Conservation (phyloP, 2,329 filamentous ascomycete genomes). For the Bipolaris gigantea region DNA sequence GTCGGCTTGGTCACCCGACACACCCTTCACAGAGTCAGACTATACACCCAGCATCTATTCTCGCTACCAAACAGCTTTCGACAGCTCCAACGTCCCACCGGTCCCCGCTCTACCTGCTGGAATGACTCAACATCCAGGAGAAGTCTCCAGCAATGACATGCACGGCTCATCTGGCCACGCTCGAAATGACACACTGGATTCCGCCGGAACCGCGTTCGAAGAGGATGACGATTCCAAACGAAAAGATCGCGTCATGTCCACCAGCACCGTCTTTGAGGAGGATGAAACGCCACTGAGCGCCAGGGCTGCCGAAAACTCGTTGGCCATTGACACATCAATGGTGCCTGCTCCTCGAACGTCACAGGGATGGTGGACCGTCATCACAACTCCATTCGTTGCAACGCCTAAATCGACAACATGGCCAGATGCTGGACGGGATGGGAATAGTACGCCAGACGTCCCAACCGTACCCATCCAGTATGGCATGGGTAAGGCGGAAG, state of each 20-base stretch:
- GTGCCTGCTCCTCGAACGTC: constrained; percentile 61
- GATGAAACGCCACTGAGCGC: constrained; percentile 53
- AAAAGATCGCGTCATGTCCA: constrained; percentile 53
- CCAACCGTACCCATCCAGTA: constrained; percentile 38
- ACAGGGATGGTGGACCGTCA: constrained; percentile 76
- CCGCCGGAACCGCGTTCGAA: constrained; percentile 47
- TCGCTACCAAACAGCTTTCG: constrained; percentile 50
- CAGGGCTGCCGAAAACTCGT: constrained; percentile 33
- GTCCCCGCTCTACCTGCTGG: constrained; percentile 40
- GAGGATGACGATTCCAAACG: constrained; percentile 53
- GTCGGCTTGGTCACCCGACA: constrained; percentile 61
- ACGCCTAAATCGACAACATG: constrained; percentile 44
- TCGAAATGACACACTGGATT: constrained; percentile 40
- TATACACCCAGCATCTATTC: constrained; percentile 65
- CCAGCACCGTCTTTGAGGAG: constrained; percentile 71
- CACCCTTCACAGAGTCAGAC: constrained; percentile 61
- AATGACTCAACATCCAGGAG: constrained; percentile 16
- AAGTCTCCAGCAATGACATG: neutral
- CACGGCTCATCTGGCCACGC: constrained; percentile 17
- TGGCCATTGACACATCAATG: constrained; percentile 42
- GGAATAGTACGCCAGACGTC: constrained; percentile 36
- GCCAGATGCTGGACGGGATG: constrained; percentile 29
- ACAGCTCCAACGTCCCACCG: constrained; percentile 56
- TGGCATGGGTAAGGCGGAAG: constrained; percentile 24
- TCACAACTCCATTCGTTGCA: constrained; percentile 67